Evolutionary conservation across 441 rosid species (phyloP).

Genomic region (Gossypium gossypioides): DNA sequence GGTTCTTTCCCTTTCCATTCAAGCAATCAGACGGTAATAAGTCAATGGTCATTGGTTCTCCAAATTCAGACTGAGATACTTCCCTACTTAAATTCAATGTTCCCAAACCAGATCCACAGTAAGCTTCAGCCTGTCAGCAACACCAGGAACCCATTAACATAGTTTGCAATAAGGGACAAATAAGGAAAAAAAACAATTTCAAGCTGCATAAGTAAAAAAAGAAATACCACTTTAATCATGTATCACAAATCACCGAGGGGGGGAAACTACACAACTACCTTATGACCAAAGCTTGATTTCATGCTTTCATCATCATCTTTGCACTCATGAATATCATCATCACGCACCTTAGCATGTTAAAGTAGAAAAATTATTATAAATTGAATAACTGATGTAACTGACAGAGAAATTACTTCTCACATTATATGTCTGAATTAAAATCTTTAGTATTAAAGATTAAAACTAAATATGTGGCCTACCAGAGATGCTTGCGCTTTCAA

Average conservation of each 20-base stretch:
- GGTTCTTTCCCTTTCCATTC: conserved; percentile 42
- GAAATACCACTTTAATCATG: too few species aligned
- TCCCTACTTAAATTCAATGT: conserved; percentile 26
- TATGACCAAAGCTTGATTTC: conserved; percentile 26
- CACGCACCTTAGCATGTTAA: conserved; percentile 42
- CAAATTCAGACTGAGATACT: conserved; percentile 28
- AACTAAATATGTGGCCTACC: conserved; percentile 33
- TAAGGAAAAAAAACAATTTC: background rate
- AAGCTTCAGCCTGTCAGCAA: conserved; percentile 28
- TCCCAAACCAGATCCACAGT: conserved; percentile 22
- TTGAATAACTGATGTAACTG: conserved; percentile 9
- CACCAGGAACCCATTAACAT: conserved; percentile 6
- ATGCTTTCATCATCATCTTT: conserved; percentile 39
- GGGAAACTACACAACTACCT: conserved; percentile 20
- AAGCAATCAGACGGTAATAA: conserved; percentile 29
- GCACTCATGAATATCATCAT: conserved; percentile 40
- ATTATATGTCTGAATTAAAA: background rate
- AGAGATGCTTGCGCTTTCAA: conserved; percentile 87
- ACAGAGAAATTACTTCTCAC: background rate
- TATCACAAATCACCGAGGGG: background rate
- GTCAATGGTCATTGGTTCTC: conserved; percentile 23
- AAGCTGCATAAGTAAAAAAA: background rate
- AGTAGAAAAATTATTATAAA: conserved; percentile 8
- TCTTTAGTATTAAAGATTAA: background rate
- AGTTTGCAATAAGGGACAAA: background rate